A percentile compares a stretch with the other conserved stretches of the same genome.
These are phyloP conservation scores for Moelleriella libera DNA, from an alignment of 2,329 filamentous ascomycete species.

Conservation along the genomic window DNA sequence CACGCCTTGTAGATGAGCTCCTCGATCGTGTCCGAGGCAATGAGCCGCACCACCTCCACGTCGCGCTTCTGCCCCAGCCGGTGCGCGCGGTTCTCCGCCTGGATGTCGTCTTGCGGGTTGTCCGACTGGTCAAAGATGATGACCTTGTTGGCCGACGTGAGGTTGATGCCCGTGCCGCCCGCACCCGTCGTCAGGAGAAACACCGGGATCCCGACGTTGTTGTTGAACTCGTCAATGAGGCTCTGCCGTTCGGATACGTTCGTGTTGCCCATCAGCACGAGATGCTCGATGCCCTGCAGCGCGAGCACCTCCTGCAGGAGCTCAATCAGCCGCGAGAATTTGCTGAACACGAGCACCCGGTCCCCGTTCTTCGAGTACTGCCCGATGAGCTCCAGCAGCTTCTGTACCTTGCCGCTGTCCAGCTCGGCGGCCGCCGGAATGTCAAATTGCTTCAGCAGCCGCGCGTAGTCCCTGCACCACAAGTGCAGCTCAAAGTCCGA, in stretches of 20 bases:
- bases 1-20: conserved; percentile 87
- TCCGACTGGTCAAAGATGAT: conserved; percentile 96
- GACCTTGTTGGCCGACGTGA: conserved; percentile 93
- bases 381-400: conserved; percentile 60
- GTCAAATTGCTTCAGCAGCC: conserved; percentile 38
- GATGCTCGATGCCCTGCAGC: conserved; percentile 58
- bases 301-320: conserved; percentile 75
- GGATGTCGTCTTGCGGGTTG: conserved; percentile 96
- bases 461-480: conserved; percentile 45
- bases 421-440: conserved; percentile 38
- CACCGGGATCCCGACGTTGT: conserved; percentile 63
- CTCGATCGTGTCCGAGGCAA: conserved; percentile 73
- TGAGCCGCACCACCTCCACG: conserved; percentile 79
- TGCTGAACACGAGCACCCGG: conserved; percentile 79
- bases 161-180: conserved; percentile 91
- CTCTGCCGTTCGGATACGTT: conserved; percentile 72
- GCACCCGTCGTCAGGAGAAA: conserved; percentile 90
- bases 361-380: conserved; percentile 69
- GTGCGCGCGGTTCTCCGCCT: conserved; percentile 93
- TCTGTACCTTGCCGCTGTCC: conserved; percentile 70
- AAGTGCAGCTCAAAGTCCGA: conserved; percentile 54
- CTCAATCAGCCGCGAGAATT: conserved; percentile 84
- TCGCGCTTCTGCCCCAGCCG: conserved; percentile 82
- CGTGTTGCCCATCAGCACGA: conserved; percentile 76
- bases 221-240: conserved; percentile 76